A percentile compares a stretch with the other conserved stretches of the same genome.
Evolutionary conservation across 2,329 filamentous ascomycete species (phyloP).

Genomic region (Herpotrichia juniperi): DNA sequence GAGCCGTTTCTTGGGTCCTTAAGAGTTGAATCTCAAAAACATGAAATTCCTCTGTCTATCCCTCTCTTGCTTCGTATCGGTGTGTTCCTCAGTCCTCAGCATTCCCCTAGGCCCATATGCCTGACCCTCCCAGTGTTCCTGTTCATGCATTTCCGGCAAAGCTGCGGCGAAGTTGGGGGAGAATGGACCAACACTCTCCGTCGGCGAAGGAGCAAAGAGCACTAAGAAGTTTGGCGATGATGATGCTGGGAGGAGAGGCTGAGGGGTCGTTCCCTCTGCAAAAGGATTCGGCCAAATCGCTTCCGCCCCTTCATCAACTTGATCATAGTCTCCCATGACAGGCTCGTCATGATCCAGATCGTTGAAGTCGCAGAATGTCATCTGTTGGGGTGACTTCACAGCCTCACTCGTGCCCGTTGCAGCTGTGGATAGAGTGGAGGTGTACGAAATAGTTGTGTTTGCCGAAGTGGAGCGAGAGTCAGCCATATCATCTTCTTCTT

Average conservation of each 20-base stretch:
- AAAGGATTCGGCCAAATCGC: slow-evolving; percentile 26
- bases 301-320: slow-evolving; percentile 27
- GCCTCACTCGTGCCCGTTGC: slow-evolving; percentile 8
- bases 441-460: slow-evolving; percentile 12
- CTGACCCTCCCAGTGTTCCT: not conserved
- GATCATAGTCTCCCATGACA: slow-evolving; percentile 32
- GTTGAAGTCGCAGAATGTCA: slow-evolving; percentile 25
- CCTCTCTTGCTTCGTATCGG: slow-evolving; percentile 19
- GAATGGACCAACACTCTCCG: slow-evolving; percentile 8
- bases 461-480: slow-evolving; percentile 21
- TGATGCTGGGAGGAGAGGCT: slow-evolving; percentile 5
- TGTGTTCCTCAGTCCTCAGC: not conserved
- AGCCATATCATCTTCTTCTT: slow-evolving; percentile 12
- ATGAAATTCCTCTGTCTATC: slow-evolving; percentile 25
- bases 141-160: not conserved
- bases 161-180: slow-evolving; percentile 17
- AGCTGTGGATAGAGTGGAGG: slow-evolving; percentile 8
- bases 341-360: slow-evolving; percentile 26
- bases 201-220: slow-evolving; percentile 17
- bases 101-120: not conserved
- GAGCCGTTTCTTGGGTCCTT: not conserved
- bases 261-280: not conserved
- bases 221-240: slow-evolving; percentile 26
- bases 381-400: slow-evolving; percentile 14
- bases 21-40: slow-evolving; percentile 20